These are phyloP conservation scores for Rhodomyrtus tomentosa DNA, from an alignment of 345 rosid genomes.

Conservation along the genomic window DNA sequence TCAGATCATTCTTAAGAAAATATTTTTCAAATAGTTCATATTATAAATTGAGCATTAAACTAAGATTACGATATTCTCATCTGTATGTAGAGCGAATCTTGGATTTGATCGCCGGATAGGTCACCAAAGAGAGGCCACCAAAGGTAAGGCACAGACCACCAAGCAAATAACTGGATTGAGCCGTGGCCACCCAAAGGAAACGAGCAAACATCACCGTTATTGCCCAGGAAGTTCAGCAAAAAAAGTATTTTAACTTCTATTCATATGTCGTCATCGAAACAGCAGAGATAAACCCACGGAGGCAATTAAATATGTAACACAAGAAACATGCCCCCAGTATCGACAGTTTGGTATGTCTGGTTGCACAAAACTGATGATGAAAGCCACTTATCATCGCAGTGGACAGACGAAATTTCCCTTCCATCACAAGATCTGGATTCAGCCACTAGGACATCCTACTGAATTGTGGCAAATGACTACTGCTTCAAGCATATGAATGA, in stretches of 20 bases:
- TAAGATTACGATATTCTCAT: background rate
- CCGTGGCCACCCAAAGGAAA: background rate
- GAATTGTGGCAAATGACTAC: background rate
- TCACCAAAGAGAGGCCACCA: background rate
- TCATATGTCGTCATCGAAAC: rapidly evolving
- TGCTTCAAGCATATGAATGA: conserved; percentile 17
- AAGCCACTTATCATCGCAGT: background rate
- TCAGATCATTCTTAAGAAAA: too few species aligned
- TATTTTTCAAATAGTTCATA: too few species aligned
- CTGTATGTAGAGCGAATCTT: background rate
- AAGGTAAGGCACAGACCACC: background rate
- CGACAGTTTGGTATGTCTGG: background rate
- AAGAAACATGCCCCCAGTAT: background rate
- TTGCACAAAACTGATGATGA: background rate
- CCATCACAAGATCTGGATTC: background rate
- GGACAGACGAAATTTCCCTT: background rate
- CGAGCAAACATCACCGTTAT: background rate
- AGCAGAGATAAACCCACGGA: background rate
- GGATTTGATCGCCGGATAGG: background rate
- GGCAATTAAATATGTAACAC: background rate
- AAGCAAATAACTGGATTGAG: background rate
- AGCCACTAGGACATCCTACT: background rate
- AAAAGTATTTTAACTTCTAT: background rate
- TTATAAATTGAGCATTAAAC: too few species aligned
- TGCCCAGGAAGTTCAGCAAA: background rate